phyloP scores from a whole-genome alignment of 2,329 filamentous ascomycete species.

The Neonectria faginata region DNA sequence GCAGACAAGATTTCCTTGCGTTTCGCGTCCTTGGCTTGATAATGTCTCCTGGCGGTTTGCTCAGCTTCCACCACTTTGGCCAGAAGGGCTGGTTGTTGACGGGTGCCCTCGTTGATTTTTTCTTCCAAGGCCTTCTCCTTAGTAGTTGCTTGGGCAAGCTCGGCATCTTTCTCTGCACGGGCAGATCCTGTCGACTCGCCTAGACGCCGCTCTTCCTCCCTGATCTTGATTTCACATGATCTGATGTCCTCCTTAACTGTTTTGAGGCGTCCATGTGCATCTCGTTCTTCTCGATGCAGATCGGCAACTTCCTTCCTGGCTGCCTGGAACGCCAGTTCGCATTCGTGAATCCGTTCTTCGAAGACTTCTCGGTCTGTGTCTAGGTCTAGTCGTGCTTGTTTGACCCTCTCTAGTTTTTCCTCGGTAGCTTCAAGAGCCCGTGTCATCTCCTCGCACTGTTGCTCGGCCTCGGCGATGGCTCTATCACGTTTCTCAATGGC shows the following conservation, averaged over 20 bases:
- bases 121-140: slow-evolving; percentile 45
- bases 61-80: slow-evolving; percentile 49
- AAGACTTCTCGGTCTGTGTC: slow-evolving; percentile 61
- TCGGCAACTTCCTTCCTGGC: slow-evolving; percentile 65
- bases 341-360: slow-evolving; percentile 56
- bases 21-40: slow-evolving; percentile 57
- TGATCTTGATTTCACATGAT: slow-evolving; percentile 61
- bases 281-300: slow-evolving; percentile 72
- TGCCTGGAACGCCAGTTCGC: slow-evolving; percentile 64
- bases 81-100: slow-evolving; percentile 51
- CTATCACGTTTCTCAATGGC: slow-evolving; percentile 44
- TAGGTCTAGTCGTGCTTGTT: slow-evolving; percentile 55
- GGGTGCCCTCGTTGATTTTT: slow-evolving; percentile 45
- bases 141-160: slow-evolving; percentile 51
- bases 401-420: slow-evolving; percentile 55
- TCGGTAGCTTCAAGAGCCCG: slow-evolving; percentile 60
- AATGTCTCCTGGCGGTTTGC: slow-evolving; percentile 47
- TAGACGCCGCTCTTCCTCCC: slow-evolving; percentile 70
- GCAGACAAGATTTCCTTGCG: slow-evolving; percentile 65
- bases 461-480: slow-evolving; percentile 45
- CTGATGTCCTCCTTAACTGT: slow-evolving; percentile 61
- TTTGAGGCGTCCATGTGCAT: slow-evolving; percentile 70
- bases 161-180: slow-evolving; percentile 71
- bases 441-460: slow-evolving; percentile 57
- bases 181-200: slow-evolving; percentile 76